These are phyloP conservation scores for Candida pseudoglaebosa DNA, from an alignment of 805 yeast species.

Conservation along the genomic window DNA sequence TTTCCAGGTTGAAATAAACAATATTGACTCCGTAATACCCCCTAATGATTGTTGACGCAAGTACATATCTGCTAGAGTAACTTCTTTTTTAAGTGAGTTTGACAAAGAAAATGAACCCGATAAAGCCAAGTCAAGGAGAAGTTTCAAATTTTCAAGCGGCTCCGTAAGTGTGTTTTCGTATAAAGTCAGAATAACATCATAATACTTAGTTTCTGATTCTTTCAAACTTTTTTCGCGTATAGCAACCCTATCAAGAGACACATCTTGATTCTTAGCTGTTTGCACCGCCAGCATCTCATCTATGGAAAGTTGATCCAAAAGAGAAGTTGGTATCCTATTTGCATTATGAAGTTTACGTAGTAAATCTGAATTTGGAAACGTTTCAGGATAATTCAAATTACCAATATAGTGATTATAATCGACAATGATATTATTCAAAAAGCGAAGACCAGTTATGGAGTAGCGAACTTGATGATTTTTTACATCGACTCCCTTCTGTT, in stretches of 20 bases:
- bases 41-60: background rate
- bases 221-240: background rate
- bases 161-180: background rate
- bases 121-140: background rate
- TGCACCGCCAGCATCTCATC: no score
- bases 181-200: background rate
- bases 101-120: background rate
- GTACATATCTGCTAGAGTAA: background rate
- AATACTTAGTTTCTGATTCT: background rate
- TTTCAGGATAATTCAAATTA: background rate
- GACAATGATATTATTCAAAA: background rate
- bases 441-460: background rate
- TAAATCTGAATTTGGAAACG: background rate
- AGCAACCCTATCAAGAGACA: background rate
- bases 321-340: background rate
- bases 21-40: background rate
- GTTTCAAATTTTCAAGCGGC: background rate
- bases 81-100: background rate
- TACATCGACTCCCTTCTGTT: background rate
- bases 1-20: slow-evolving; percentile 1
- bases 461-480: background rate
- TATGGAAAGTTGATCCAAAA: no score
- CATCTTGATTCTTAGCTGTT: background rate
- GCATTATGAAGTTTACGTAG: background rate
- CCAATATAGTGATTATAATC: background rate